Evolutionary conservation across 495 filamentous ascomycete genomes (phyloP).

Genomic region (Aspergillus saccharolyticus): DNA sequence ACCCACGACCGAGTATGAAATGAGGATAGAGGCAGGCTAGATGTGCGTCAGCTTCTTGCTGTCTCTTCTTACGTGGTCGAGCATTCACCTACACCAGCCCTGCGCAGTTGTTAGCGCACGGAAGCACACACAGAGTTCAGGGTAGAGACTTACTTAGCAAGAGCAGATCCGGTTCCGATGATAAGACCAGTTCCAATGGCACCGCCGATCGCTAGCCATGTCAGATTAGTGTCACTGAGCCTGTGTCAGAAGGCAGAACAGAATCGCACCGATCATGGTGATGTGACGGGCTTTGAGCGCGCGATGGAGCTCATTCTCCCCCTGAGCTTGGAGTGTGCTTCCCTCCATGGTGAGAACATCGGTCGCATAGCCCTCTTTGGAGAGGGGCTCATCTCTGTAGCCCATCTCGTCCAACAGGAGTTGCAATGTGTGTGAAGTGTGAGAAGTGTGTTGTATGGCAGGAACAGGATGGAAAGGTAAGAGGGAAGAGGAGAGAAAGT

Average conservation of each 20-base stretch:
- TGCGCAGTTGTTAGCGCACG: conserved; percentile 14
- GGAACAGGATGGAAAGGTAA: neutral
- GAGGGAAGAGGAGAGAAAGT: neutral
- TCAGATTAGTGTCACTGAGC: neutral
- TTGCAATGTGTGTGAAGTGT: neutral
- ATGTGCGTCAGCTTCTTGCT: neutral
- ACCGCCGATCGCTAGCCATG: conserved; percentile 67
- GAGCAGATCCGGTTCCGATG: conserved; percentile 61
- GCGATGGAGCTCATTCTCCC: conserved; percentile 52
- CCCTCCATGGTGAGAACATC: conserved; percentile 16
- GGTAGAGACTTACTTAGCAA: conserved; percentile 43
- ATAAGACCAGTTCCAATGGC: conserved; percentile 75
- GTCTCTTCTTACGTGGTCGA: neutral
- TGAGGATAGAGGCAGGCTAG: conserved; percentile 67
- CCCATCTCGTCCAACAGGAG: neutral
- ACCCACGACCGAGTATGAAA: conserved; percentile 60
- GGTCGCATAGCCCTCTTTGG: neutral
- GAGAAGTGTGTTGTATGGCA: neutral
- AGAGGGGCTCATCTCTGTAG: neutral
- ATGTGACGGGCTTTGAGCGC: conserved; percentile 72
- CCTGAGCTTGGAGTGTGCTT: conserved; percentile 19
- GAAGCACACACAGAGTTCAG: neutral
- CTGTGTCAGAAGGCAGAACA: neutral
- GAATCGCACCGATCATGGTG: conserved; percentile 64
- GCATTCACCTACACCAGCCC: conserved; percentile 34